phyloP scores from a whole-genome alignment of 2,329 filamentous ascomycete genomes.

The Paraconiothyrium brasiliense region DNA sequence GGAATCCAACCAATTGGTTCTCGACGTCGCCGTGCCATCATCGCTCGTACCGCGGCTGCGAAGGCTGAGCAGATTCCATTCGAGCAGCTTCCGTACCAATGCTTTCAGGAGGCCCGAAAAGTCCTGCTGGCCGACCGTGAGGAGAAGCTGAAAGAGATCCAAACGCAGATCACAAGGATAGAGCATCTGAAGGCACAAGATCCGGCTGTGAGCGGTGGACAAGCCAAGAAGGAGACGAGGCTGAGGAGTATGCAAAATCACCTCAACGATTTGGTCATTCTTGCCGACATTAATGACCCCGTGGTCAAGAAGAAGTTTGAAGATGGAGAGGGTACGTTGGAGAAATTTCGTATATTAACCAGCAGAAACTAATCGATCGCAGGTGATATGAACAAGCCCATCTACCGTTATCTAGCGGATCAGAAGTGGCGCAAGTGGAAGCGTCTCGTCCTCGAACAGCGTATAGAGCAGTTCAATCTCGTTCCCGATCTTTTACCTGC shows the following conservation, averaged over 20 bases:
- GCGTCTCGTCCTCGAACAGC: conserved; percentile 80
- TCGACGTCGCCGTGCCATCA: conserved; percentile 74
- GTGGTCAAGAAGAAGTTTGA: conserved; percentile 93
- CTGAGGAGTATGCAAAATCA: conserved; percentile 75
- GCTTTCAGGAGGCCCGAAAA: conserved; percentile 94
- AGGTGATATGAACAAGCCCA: conserved; percentile 96
- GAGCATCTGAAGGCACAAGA: conserved; percentile 68
- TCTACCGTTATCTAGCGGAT: conserved; percentile 91
- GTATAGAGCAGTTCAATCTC: conserved; percentile 85
- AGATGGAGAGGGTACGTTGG: conserved; percentile 80
- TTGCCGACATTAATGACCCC: conserved; percentile 95
- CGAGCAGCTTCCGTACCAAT: conserved; percentile 94
- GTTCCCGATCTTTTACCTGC: conserved; percentile 87
- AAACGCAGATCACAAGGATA: conserved; percentile 73
- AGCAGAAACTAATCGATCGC: conserved; percentile 17
- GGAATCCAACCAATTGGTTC: conserved; percentile 78
- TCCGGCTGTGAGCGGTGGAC: conserved; percentile 69
- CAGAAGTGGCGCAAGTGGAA: conserved; percentile 88
- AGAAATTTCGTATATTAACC: not conserved
- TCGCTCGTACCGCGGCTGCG: conserved; percentile 52
- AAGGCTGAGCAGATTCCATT: conserved; percentile 78
- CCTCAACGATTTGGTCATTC: conserved; percentile 82
- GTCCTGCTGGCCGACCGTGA: conserved; percentile 80
- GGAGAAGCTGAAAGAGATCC: conserved; percentile 80
- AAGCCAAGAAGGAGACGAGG: conserved; percentile 70